Percentiles rank a stretch among this genome's conserved stretches.
Conservation (phyloP, 257 asterid species). For the Plantago elongata region DNA sequence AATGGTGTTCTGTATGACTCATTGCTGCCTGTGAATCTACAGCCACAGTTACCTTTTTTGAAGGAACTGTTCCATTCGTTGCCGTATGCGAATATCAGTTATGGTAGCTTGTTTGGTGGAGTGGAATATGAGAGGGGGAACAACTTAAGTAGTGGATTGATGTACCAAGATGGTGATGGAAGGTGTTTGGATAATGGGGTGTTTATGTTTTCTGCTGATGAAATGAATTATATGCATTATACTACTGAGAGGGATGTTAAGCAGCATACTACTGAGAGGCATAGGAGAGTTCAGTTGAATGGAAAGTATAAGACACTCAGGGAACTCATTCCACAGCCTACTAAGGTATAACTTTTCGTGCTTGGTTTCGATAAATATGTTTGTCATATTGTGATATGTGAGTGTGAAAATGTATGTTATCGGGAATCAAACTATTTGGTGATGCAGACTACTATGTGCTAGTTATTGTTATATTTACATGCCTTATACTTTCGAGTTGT, state of each 20-base stretch:
- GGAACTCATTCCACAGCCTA: slow-evolving; percentile 55
- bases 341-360: slow-evolving; percentile 46
- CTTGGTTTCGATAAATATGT: not conserved
- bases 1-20: slow-evolving; percentile 52
- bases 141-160: slow-evolving; percentile 14
- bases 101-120: slow-evolving; percentile 49
- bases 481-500: too few species aligned
- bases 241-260: slow-evolving; percentile 36
- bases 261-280: slow-evolving; percentile 27
- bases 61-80: slow-evolving; percentile 71
- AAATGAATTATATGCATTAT: slow-evolving; percentile 56
- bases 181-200: slow-evolving; percentile 51
- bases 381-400: too few species aligned
- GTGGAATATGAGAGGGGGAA: slow-evolving; percentile 48
- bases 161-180: slow-evolving; percentile 47
- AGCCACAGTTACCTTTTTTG: slow-evolving; percentile 72
- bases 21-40: slow-evolving; percentile 58
- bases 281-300: slow-evolving; percentile 66
- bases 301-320: slow-evolving; percentile 61
- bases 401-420: too few species aligned
- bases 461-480: too few species aligned
- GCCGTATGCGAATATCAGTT: slow-evolving; percentile 41
- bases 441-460: too few species aligned
- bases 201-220: slow-evolving; percentile 47
- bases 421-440: too few species aligned